phyloP scores from a whole-genome alignment of 139 green algal species.

The Ulvella scutata region DNA sequence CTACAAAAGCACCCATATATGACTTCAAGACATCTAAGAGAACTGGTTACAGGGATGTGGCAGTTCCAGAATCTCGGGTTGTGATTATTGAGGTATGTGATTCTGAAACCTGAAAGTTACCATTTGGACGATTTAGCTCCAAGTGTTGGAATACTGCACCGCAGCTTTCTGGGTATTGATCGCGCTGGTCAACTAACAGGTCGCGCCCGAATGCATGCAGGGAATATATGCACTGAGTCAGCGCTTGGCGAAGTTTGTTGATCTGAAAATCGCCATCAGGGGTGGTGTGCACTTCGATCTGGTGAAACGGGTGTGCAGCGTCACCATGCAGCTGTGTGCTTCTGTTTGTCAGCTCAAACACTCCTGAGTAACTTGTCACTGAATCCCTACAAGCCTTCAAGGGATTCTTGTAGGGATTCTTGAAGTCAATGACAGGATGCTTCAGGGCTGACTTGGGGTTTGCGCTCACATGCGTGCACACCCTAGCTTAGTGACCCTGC shows the following conservation, averaged over 20 bases:
- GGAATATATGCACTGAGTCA: slow-evolving; percentile 88
- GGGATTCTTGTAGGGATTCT: no score
- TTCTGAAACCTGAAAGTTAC: no score
- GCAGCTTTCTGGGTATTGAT: no score
- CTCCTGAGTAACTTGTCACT: background rate
- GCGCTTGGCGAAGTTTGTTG: slow-evolving; percentile 32
- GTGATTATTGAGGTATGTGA: slow-evolving; percentile 90
- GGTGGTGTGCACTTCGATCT: slow-evolving; percentile 97
- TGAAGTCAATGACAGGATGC: no score
- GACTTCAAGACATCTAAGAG: slow-evolving; percentile 79
- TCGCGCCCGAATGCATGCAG: no score
- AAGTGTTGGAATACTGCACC: no score
- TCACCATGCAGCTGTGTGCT: background rate
- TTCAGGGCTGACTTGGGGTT: background rate
- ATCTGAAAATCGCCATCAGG: slow-evolving; percentile 39
- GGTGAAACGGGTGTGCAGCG: slow-evolving; percentile 74
- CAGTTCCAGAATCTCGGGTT: slow-evolving; percentile 44
- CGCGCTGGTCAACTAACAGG: no score
- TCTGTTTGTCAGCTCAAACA: no score
- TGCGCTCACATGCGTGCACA: no score
- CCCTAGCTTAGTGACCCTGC: no score
- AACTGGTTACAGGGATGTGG: slow-evolving; percentile 51
- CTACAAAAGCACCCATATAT: slow-evolving; percentile 74
- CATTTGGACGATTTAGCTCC: no score
- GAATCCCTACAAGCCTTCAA: no score